A percentile compares a stretch with the other conserved stretches of the same genome.
phyloP scores from a whole-genome alignment of 495 filamentous ascomycete species.

The Tuber brumale region DNA sequence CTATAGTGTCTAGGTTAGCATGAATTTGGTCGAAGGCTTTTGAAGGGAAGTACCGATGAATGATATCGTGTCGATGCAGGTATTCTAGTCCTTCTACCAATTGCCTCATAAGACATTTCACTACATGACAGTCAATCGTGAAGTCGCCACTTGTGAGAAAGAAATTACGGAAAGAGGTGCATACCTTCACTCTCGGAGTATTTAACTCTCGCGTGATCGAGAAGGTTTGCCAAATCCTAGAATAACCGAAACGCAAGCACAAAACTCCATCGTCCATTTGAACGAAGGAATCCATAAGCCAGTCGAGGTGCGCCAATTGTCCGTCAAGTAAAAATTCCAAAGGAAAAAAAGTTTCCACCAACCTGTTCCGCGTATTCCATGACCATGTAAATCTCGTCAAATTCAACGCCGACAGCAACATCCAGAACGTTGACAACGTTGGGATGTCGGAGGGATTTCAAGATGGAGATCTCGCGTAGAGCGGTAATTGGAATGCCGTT shows the following conservation, averaged over 20 bases:
- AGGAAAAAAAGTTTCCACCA: conserved; percentile 40
- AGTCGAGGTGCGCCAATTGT: conserved; percentile 45
- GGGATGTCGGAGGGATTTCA: conserved; percentile 45
- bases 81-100: conserved; percentile 48
- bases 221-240: conserved; percentile 48
- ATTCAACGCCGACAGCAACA: conserved; percentile 45
- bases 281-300: conserved; percentile 47
- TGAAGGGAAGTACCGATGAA: conserved; percentile 44
- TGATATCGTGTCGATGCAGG: conserved; percentile 47
- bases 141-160: neutral
- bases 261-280: conserved; percentile 43
- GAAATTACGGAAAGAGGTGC: neutral
- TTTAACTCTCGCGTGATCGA: conserved; percentile 46
- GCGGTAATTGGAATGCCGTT: conserved; percentile 49
- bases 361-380: conserved; percentile 52
- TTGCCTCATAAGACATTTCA: conserved; percentile 48
- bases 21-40: neutral
- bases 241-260: conserved; percentile 38
- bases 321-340: conserved; percentile 20
- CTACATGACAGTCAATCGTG: conserved; percentile 25
- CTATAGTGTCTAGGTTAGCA: conserved; percentile 30
- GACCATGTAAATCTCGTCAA: conserved; percentile 49
- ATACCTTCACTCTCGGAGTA: conserved; percentile 49
- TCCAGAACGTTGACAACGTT: conserved; percentile 48
- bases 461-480: conserved; percentile 47